phyloP scores from a whole-genome alignment of 2,329 filamentous ascomycete species.

The Xylariaceae sp. region DNA sequence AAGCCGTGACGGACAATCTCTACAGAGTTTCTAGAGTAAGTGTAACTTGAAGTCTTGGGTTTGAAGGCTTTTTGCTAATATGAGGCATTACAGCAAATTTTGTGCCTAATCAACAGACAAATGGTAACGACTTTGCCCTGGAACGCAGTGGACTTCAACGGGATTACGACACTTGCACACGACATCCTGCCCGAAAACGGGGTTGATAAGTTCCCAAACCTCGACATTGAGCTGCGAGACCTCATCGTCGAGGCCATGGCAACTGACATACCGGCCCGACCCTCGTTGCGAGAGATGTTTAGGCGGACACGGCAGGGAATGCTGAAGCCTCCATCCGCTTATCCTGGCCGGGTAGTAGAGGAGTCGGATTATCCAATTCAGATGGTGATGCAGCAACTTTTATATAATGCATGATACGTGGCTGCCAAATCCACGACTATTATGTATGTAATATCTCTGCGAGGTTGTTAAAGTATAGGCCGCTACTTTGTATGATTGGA shows the following conservation, averaged over 20 bases:
- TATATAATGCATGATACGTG: constrained; percentile 8
- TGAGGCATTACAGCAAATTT: too few relatives aligned
- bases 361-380: background rate
- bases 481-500: too few relatives aligned
- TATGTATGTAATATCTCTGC: too few relatives aligned
- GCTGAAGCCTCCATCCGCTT: background rate
- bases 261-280: background rate
- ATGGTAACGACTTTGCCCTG: too few relatives aligned
- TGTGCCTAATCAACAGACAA: too few relatives aligned
- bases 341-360: background rate
- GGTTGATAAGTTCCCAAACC: background rate
- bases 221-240: constrained; percentile 10
- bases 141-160: background rate
- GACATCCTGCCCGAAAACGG: background rate
- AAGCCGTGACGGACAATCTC: background rate
- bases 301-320: background rate
- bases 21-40: background rate
- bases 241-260: background rate
- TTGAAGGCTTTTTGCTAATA: too few relatives aligned
- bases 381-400: background rate
- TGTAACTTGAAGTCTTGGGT: background rate
- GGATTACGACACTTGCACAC: background rate
- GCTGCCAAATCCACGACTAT: too few relatives aligned
- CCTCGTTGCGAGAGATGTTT: background rate
- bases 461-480: too few relatives aligned